Base-by-base conservation (phyloP, 768 basidiomycete genomes). In the Suillus fuscotomentosus region DNA sequence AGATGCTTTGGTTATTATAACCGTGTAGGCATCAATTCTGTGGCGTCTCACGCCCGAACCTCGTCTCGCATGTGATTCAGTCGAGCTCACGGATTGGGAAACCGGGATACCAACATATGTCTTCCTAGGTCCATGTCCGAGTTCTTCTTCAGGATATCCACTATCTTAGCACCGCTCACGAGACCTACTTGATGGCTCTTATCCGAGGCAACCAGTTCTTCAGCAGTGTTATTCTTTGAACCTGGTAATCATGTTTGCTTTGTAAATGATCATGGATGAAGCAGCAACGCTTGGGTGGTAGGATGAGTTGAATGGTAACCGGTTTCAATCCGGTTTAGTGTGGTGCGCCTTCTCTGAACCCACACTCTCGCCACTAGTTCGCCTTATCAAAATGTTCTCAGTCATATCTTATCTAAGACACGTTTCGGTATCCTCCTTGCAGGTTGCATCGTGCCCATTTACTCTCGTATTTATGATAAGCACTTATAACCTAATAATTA, bases 111-210 rank as follows among this genome's bases (percentile, higher is more conserved):
- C 10, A 43, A 61, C 69, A 20, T 51, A 76, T 73, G 50, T 74
- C 70, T 53, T 75, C 75, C 31, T 36, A 71, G 70, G 47, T 72
- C 71, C 68, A 71, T 74, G 20, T 55, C 54, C 42, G 75, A 73
- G 59, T 78, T 76, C 71, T 75, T 77, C 65, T 74, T 71, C 68
- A 76, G 62, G 39, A 76, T 75, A 62, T 73, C 73, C 27, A 73
- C 60, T 62, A 78, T 77, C 66, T 72, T 72, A 60, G 70, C 69
- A n/a, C 73, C 74, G 61, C 75, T 77, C 67, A 75, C 73, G 31
- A 73, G 61, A 20, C 77, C 75, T 48, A 73, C 76, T 47, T 31
- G 31, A 31, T 31, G 6, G 31, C 75, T 75, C 67, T 74, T 64
- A 43, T 74, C 75, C 55, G 70, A 70, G 31, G 71, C 67, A 9